phyloP scores from a whole-genome alignment of 331 rosid genomes.

The Stylosanthes scabra region DNA sequence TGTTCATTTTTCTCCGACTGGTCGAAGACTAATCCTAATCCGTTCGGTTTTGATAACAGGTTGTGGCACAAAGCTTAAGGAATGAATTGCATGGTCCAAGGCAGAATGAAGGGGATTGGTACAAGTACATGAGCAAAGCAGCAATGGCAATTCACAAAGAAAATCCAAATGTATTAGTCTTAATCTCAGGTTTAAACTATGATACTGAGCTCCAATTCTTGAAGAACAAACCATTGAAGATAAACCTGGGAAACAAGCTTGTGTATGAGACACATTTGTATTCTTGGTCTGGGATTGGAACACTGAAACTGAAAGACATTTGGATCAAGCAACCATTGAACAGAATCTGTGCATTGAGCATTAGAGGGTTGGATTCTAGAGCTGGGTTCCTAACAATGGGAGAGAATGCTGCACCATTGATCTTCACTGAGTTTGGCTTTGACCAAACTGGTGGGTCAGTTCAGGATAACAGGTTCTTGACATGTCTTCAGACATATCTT shows the following conservation, averaged over 20 bases:
- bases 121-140: slow-evolving; percentile 45
- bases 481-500: slow-evolving; percentile 61
- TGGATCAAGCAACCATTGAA: slow-evolving; percentile 58
- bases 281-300: slow-evolving; percentile 58
- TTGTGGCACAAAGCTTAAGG: slow-evolving; percentile 62
- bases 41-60: slow-evolving; percentile 31
- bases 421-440: slow-evolving; percentile 58
- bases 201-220: slow-evolving; percentile 59
- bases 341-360: slow-evolving; percentile 43
- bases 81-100: slow-evolving; percentile 66
- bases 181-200: slow-evolving; percentile 59
- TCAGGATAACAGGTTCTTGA: slow-evolving; percentile 55
- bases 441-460: slow-evolving; percentile 35
- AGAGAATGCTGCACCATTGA: slow-evolving; percentile 50
- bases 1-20: too few species aligned
- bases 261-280: slow-evolving; percentile 65
- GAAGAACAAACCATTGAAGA: slow-evolving; percentile 37
- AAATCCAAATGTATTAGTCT: slow-evolving; percentile 52
- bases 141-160: slow-evolving; percentile 46
- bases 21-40: too few species aligned
- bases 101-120: slow-evolving; percentile 52
- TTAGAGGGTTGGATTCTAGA: slow-evolving; percentile 38
- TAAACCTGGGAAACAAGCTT: slow-evolving; percentile 46
- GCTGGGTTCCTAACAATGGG: slow-evolving; percentile 52
- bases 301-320: slow-evolving; percentile 47